These are phyloP conservation scores for Coemansia sp. DNA, from an alignment of 192 early-diverging fungal species.

Conservation along the genomic window DNA sequence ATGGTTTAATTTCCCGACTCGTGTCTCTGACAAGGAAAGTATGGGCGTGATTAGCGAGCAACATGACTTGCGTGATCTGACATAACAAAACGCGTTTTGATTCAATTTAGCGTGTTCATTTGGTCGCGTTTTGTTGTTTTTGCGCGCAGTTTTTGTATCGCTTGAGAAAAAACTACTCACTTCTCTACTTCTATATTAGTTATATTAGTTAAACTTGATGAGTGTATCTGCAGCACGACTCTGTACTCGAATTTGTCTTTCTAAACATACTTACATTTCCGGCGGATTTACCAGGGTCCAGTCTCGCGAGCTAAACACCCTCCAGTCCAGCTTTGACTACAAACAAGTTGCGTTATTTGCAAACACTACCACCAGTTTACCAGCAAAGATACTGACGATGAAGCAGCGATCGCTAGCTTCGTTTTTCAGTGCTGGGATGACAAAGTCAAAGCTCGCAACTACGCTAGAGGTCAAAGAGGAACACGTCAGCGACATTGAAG, in stretches of 20 bases:
- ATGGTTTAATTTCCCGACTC: background rate
- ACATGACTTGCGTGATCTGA: no score
- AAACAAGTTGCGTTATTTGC: background rate
- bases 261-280: background rate
- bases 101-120: background rate
- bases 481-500: background rate
- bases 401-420: conserved; percentile 36
- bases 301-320: background rate
- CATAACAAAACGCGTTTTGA: no score
- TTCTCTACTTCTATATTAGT: background rate
- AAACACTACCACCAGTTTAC: background rate
- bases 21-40: no score
- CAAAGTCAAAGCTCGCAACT: conserved; percentile 16
- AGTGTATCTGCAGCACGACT: background rate
- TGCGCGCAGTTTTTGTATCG: background rate
- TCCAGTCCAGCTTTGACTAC: background rate
- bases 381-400: conserved; percentile 12
- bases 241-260: background rate
- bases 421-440: conserved; percentile 33
- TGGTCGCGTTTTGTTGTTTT: background rate
- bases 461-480: background rate
- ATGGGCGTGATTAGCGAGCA: no score
- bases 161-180: background rate
- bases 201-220: background rate
- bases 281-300: background rate